These are phyloP conservation scores for Miscanthus lutarioriparius DNA, from an alignment of 176 grass and related monocot species.

Conservation along the genomic window DNA sequence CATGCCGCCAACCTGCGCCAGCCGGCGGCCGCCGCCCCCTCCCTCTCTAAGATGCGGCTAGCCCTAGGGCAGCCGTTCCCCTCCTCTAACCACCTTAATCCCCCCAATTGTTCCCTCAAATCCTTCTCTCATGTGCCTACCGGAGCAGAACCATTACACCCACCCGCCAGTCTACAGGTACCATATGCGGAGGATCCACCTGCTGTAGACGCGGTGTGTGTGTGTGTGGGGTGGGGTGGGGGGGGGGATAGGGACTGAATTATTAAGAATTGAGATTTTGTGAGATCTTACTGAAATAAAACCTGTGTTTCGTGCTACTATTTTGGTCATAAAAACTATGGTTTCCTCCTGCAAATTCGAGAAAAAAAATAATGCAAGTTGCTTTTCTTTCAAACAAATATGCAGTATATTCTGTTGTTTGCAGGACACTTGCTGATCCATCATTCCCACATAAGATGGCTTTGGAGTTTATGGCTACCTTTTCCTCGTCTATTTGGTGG, in stretches of 20 bases:
- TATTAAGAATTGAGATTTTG: neutral
- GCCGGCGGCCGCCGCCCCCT: neutral
- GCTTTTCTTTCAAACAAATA: neutral
- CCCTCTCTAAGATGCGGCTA: neutral
- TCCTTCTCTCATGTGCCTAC: neutral
- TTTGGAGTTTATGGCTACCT: constrained; percentile 71
- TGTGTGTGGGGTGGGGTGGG: too few relatives aligned
- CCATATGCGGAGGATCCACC: neutral
- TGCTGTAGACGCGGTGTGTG: neutral
- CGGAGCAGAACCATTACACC: neutral
- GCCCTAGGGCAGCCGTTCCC: neutral
- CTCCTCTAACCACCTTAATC: neutral
- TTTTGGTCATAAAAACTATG: neutral
- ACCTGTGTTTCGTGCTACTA: neutral
- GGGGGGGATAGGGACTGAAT: neutral
- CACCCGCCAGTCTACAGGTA: neutral
- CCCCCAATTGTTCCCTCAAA: neutral
- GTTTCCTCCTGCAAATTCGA: neutral
- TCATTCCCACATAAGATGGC: constrained; percentile 89
- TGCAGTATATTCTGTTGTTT: constrained; percentile 1
- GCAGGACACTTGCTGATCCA: constrained; percentile 94
- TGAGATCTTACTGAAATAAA: neutral
- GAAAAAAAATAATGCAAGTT: neutral
- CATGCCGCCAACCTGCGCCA: neutral
- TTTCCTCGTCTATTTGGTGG: constrained; percentile 69